Base-by-base conservation (phyloP, 116 monocot genomes). In the Papilionanthe hybrid region DNA sequence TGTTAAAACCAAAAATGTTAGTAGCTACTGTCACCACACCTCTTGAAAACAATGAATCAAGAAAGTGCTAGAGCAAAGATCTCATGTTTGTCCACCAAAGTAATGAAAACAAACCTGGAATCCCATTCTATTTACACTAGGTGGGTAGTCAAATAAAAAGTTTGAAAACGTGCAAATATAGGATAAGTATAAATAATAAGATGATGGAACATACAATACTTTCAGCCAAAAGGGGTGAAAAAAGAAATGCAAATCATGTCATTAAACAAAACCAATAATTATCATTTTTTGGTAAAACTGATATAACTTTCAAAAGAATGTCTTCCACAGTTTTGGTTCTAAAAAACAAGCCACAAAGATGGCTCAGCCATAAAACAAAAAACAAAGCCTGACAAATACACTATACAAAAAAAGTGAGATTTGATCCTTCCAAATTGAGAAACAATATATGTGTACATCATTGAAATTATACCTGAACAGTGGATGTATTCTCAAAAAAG, bases 401-500 rank as follows among this genome's bases (percentile, higher is more conserved):
- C 37, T 37, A 37, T 37, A 37, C 37, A 37, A 37, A 37, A 2
- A 1, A 37, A 37, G 37, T 37, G 4, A 30, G 28, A 49, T 15
- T 32, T 79, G 0, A 13, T 8, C n/a, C 47, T 27, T 42, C 27
- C 19, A 72, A 25, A 73, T 37, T 45, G 27, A 50, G n/a, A 55
- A 77, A 9, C 27, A 29, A 67, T 22, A 71, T 0, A 53, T 19
- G 43, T 25, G 55, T 41, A 56, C 37, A 77, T 29, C 23, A 78
- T 30, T 47, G 73, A 81, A 81, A 42, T 48, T 23, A 55, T 85
- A 97, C 97, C 92, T 98, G 98, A 10, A 98, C 98, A 27, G 86
- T 87, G 55, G 98, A 85, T 42, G 98, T 94, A 84, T 94, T 98
- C 87, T 98, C 98, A 80, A 98, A 98, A 81, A 98, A 98, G 77